Evolutionary conservation across 306 rosid genomes (phyloP).

Genomic region (Castanea crenata): DNA sequence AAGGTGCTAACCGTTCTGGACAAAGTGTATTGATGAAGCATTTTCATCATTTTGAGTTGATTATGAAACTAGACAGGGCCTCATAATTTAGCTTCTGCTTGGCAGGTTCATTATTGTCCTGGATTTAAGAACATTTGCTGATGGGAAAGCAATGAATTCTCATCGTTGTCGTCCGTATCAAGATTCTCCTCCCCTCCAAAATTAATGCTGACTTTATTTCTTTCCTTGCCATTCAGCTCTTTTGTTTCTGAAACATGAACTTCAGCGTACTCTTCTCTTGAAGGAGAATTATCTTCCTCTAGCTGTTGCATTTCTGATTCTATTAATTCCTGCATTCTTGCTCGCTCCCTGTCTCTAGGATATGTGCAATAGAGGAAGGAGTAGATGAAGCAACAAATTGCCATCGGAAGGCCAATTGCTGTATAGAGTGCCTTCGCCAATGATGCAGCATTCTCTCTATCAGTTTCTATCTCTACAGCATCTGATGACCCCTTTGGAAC

Average conservation of each 20-base stretch:
- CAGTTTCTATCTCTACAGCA: slow-evolving; percentile 51
- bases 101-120: slow-evolving; percentile 1
- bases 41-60: background rate
- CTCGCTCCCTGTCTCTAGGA: slow-evolving; percentile 86
- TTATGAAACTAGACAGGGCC: background rate
- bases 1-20: background rate
- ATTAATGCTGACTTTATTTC: slow-evolving; percentile 19
- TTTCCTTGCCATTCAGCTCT: slow-evolving; percentile 16
- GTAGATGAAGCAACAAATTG: slow-evolving; percentile 58
- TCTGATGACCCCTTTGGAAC: slow-evolving; percentile 55
- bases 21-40: background rate
- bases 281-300: slow-evolving; percentile 21
- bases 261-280: slow-evolving; percentile 20
- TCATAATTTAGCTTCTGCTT: background rate
- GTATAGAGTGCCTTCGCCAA: slow-evolving; percentile 74
- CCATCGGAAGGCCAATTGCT: slow-evolving; percentile 66
- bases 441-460: slow-evolving; percentile 74
- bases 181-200: slow-evolving; percentile 26
- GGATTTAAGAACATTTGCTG: slow-evolving; percentile 18
- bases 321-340: slow-evolving; percentile 55
- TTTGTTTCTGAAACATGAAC: slow-evolving; percentile 26
- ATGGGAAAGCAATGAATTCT: slow-evolving; percentile 39
- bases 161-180: slow-evolving; percentile 39
- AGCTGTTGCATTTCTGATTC: slow-evolving; percentile 69
- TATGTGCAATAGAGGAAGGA: slow-evolving; percentile 74